Base-by-base conservation (phyloP, 2,329 filamentous ascomycete genomes). In the Truncatella angustata region DNA sequence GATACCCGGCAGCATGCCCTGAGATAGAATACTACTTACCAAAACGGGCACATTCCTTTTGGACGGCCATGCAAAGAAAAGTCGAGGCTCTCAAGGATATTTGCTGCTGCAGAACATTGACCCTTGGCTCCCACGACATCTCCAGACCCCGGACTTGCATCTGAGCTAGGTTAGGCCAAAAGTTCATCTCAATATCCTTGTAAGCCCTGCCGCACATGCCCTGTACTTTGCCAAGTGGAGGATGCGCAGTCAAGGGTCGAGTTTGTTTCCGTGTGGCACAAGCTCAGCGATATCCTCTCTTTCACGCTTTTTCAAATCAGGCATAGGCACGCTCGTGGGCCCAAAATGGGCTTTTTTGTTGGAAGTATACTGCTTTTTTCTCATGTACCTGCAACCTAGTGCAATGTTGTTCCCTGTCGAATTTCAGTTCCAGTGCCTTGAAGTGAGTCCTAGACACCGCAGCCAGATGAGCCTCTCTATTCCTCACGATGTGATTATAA, bases 1-100 rank as follows among this genome's bases (percentile, higher is more conserved):
- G 6, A n/a, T 7, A 21, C 23, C 7, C 23, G 16, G 18, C 1
- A 20, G 12, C 11, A 26, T n/a, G 24, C n/a, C 28, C 16, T 16
- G 14, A 23, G 12, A 26, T 20, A 35, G 40, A 14, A 49, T 49
- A 49, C 45, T 37, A 49, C 45, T 49, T 49, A 37, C 32, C 45
- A 37, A 49, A 37, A 34, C 45, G 45, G 45, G 28, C 32, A 49
- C n/a, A 11, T 12, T 20, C 24, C 24, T 28, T 24, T 34, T 21
- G 26, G 21, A 14, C 28, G 16, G n/a, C 16, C 40, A n/a, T 44
- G 40, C 24, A 21, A 14, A 28, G 21, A 44, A 28, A 44, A 7
- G 4, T 10, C 21, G 20, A 14, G 18, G 21, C 12, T 21, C 12
- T 40, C 37, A 11, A 40, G 20, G 20, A 40, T 16, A 11, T 11